Conservation (phyloP, 2,329 filamentous ascomycete genomes). For the Fusarium pseudocircinatum region DNA sequence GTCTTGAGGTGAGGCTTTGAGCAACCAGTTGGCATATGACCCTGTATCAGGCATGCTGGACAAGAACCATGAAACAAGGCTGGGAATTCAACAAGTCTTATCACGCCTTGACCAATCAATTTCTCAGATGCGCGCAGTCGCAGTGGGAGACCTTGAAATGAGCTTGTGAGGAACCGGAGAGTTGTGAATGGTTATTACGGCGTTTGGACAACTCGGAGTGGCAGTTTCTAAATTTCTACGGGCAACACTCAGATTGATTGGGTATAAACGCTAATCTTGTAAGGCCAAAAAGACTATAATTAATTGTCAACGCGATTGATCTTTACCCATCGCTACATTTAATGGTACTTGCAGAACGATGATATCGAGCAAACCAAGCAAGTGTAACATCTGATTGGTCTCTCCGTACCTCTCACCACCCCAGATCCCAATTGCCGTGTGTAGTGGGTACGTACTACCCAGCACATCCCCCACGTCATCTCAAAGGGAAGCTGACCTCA, state of each 20-base stretch:
- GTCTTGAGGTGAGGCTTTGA: neutral
- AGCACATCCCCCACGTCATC: slow-evolving; percentile 30
- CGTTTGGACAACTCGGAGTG: neutral
- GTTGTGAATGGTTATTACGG: neutral
- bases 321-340: neutral
- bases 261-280: neutral
- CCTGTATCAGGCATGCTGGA: neutral
- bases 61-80: neutral
- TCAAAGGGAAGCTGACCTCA: neutral
- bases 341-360: neutral
- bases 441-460: slow-evolving; percentile 5
- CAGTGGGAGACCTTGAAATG: neutral
- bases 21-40: neutral
- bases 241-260: neutral
- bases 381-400: slow-evolving; percentile 12
- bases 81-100: neutral
- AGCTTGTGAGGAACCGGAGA: neutral
- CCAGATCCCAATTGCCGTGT: neutral
- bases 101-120: neutral
- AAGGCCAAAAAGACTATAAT: neutral
- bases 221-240: neutral
- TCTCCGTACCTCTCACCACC: neutral
- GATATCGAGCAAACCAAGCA: neutral
- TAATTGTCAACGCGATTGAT: neutral
- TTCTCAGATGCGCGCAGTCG: too few relatives aligned